Evolutionary conservation across 257 asterid genomes (phyloP), one percentile per base, ranked within the genome.

Genomic region (Petunia secreta): DNA sequence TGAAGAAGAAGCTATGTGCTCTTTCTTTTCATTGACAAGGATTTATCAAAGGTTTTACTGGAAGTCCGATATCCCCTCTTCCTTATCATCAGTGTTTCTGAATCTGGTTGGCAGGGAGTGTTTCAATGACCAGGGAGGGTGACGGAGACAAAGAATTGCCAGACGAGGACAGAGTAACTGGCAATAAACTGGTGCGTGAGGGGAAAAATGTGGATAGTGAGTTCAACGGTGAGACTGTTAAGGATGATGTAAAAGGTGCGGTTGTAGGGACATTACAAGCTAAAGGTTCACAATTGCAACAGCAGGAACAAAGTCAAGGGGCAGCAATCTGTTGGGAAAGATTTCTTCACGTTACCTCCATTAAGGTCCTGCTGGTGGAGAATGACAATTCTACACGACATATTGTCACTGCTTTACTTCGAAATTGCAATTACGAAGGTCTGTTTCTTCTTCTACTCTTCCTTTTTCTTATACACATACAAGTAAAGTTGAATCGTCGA

Each of bases 391-490:
- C 87, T 71, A 94, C 98, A 0, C 91, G 98, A 65, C 96, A 90
- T 82, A 85, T 94, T 77, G 96, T 94, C 83, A 81, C 98, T 84
- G 98, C 98, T 80, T 81, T 94, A 85, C 97, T 94, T 52, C 84
- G 91, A 67, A 94, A 93, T 86, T 94, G 98, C 88, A 91, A 91
- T 67, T 94, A 93, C 80, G 97, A 93, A 89, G 98, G 98, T 93
- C 64, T 15, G 64, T 60, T 73, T 43, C 40, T 25, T 73, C 78
- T 37, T 73, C 38, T 25, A 25, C 25, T 25, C 25, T 25, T 25
- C 25, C 25, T 25, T 25, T 25, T 25, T 25, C 25, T 25, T 25
- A 25, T 25, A 25, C 25, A 25, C 16, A 59, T n/a, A 5, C 16
- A 59, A n/a, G 64, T 59, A 6, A 59, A 16, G 41, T 58, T 59